Base-by-base conservation (phyloP, 2,329 filamentous ascomycete genomes). In the Phialocephala sp. region DNA sequence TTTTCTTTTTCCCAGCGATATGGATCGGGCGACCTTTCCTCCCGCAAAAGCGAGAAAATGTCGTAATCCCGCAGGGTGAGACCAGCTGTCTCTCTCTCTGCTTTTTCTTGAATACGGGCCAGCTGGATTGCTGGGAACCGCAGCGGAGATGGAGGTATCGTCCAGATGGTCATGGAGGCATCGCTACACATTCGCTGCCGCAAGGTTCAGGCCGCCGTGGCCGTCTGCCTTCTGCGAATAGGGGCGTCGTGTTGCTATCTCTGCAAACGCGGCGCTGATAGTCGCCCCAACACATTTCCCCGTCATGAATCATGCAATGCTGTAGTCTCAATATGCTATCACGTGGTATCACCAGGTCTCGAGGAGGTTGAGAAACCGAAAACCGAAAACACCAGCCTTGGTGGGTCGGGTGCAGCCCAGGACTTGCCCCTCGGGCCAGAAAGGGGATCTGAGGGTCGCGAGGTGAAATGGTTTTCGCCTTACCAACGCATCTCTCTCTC, bases 61-160 rank as follows among this genome's bases (percentile, higher is more conserved):
- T 32, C 50, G 50, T 35, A 54, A 54, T 54, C 50, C 50, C 50
- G 50, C 18, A 12, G 8, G 47, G 47, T 52, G 47, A 52, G 47
- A 52, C 47, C 20, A 50, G 9, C 2, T 27, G 47, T 50, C n/a
- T 50, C 45, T 32, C 3, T 50, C n/a, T 22, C 6, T 54, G 50
- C 50, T 54, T 54, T 35, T 54, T 54, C 50, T 27, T 54, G 50
- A 5, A 15, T 54, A 54, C 24, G 50, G 50, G 14, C 3, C 12
- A 32, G 50, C 11, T 35, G 50, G 27, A 18, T 18, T 32, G 12
- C 24, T 52, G 47, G 50, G 50, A 54, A 54, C 24, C 12, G 12
- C 20, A 27, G 47, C 9, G 11, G 11, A 54, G 27, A 32, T 32
- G 27, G 6, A 18, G n/a, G 12, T 12, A 18, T 18, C 47, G 32